Conservation (phyloP, 208 protist species). For the Leishmania arabica region DNA sequence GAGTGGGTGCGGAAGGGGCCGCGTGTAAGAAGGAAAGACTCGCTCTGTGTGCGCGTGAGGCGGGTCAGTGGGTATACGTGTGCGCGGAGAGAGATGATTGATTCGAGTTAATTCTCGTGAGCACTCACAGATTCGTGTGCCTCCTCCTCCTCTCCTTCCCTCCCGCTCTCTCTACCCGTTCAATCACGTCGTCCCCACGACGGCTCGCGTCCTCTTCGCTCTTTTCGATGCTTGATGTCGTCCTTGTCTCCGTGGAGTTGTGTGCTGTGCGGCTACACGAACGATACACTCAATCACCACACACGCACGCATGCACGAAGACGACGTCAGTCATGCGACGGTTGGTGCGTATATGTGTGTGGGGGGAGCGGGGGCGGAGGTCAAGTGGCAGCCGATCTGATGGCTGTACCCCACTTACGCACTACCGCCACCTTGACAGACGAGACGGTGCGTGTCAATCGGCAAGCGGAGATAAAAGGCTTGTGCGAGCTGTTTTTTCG, state of each 20-base stretch:
- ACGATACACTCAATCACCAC: neutral
- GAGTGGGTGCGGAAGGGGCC: no score
- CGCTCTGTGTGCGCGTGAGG: neutral
- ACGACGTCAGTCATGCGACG: neutral
- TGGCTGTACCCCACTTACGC: neutral
- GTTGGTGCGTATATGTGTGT: constrained; percentile 4
- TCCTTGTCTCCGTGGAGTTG: neutral
- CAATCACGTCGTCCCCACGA: neutral
- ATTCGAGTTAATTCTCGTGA: neutral
- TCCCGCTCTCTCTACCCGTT: neutral
- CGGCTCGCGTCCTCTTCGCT: neutral
- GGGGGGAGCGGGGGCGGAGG: no score
- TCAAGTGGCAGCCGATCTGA: neutral
- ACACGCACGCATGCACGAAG: neutral
- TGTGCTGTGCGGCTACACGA: neutral
- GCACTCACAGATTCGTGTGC: neutral
- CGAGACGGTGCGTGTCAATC: neutral
- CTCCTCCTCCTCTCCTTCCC: no score
- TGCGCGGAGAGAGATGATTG: neutral
- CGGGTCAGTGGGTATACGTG: neutral
- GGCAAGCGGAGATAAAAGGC: neutral
- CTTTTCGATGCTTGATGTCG: neutral
- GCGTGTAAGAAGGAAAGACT: neutral
- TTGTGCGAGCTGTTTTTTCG: neutral
- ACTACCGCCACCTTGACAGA: neutral